Conservation (phyloP, 176 grass and related monocot species). For the Neostapfia colusana region DNA sequence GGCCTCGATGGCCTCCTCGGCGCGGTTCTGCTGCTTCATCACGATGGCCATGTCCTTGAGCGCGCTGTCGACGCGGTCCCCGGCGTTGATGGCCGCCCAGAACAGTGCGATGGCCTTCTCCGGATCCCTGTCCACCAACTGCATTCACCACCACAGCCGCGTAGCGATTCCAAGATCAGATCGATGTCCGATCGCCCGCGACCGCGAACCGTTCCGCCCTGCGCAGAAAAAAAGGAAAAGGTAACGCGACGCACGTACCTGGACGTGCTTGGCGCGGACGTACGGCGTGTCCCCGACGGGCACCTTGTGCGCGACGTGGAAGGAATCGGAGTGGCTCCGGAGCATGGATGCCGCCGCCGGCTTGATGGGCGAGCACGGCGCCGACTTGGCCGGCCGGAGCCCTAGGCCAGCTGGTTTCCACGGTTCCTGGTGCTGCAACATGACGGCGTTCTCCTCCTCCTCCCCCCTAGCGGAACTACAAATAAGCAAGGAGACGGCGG, state of each 20-base stretch:
- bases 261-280: conserved; percentile 82
- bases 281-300: conserved; percentile 91
- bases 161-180: neutral
- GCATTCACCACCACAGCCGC: neutral
- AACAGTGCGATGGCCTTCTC: conserved; percentile 90
- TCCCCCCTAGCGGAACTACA: neutral
- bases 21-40: conserved; percentile 99
- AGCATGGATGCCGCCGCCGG: conserved; percentile 43
- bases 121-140: conserved; percentile 94
- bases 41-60: conserved; percentile 99
- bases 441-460: conserved; percentile 25
- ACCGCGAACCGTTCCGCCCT: neutral
- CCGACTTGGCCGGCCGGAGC: conserved; percentile 60
- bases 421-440: conserved; percentile 41
- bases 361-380: conserved; percentile 77
- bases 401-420: conserved; percentile 39
- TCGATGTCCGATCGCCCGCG: neutral
- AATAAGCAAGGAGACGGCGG: neutral
- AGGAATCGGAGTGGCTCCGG: conserved; percentile 61
- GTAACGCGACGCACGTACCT: conserved; percentile 51
- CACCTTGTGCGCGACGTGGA: conserved; percentile 89
- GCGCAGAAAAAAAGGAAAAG: too few species aligned
- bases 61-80: conserved; percentile 92
- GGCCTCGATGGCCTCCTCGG: conserved; percentile 93
- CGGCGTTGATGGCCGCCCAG: conserved; percentile 87